Evolutionary conservation across 257 asterid genomes (phyloP).

Genomic region (Primulina tabacum): DNA sequence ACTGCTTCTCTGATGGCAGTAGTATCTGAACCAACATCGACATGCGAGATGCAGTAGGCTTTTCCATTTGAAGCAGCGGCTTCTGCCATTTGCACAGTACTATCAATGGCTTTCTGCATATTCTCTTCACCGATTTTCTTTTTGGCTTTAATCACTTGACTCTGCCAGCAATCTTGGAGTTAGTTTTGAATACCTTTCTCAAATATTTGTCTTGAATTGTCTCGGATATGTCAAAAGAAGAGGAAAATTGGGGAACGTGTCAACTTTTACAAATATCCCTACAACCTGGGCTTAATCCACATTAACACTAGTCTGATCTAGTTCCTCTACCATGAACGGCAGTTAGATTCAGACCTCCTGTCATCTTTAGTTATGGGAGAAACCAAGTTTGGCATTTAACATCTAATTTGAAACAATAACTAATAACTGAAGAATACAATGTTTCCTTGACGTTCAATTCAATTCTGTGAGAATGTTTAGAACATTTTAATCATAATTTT

Average conservation of each 20-base stretch:
- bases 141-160: constrained; percentile 71
- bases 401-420: background rate
- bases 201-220: background rate
- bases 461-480: background rate
- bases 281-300: background rate
- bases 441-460: background rate
- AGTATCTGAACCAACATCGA: constrained; percentile 83
- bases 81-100: constrained; percentile 64
- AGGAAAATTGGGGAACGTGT: background rate
- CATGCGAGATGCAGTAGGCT: constrained; percentile 65
- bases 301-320: background rate
- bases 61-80: constrained; percentile 69
- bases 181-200: constrained; percentile 9
- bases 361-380: background rate
- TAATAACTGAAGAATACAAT: too few species aligned
- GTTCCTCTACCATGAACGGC: background rate
- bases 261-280: background rate
- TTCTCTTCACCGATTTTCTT: constrained; percentile 88
- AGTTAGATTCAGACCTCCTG: background rate
- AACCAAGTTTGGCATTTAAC: background rate
- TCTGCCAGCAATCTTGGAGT: constrained; percentile 42
- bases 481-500: background rate
- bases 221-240: constrained; percentile 7
- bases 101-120: constrained; percentile 66
- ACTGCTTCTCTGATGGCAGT: constrained; percentile 99